Percentiles rank a stretch among this genome's conserved stretches.
Conservation (phyloP, 2,329 filamentous ascomycete genomes). For the Bipolaris bicolor region DNA sequence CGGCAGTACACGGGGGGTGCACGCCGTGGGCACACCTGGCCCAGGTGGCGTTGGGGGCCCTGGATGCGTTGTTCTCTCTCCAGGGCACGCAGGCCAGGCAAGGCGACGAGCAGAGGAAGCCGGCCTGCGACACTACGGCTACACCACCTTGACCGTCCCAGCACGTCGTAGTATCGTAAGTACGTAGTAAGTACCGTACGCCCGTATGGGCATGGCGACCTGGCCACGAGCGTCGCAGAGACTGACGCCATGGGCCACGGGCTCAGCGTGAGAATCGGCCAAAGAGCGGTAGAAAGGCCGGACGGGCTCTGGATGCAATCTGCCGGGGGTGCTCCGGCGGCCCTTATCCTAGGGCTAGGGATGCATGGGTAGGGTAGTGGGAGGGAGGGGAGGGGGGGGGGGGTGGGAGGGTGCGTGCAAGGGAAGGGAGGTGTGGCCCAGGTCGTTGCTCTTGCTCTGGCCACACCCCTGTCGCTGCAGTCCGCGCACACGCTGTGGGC, state of each 20-base stretch:
- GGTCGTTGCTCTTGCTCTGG: conserved; percentile 20
- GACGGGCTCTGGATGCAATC: conserved; percentile 25
- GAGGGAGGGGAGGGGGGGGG: not conserved
- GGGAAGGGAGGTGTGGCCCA: conserved; percentile 20
- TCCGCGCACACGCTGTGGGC: conserved; percentile 22
- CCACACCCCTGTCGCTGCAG: conserved; percentile 15
- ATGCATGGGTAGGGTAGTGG: conserved; percentile 11
- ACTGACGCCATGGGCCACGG: conserved; percentile 6
- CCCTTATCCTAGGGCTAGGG: conserved; percentile 19
- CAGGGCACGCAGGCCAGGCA: too few relatives aligned
- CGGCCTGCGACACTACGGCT: too few relatives aligned
- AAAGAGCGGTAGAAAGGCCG: conserved; percentile 20
- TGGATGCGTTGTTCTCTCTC: conserved; percentile 14
- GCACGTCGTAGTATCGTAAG: too few relatives aligned
- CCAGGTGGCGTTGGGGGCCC: conserved; percentile 12
- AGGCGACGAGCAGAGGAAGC: too few relatives aligned
- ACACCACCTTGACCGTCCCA: too few relatives aligned
- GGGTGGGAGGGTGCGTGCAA: not conserved
- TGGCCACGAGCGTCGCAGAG: conserved; percentile 15
- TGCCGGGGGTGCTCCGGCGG: conserved; percentile 31
- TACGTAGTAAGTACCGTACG: too few relatives aligned
- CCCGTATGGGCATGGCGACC: not conserved
- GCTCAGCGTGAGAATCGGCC: conserved; percentile 5
- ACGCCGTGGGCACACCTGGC: conserved; percentile 18
- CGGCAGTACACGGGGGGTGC: conserved; percentile 12